Evolutionary conservation across 129 eudicot species (phyloP).

Genomic region (Lonicera japonica): DNA sequence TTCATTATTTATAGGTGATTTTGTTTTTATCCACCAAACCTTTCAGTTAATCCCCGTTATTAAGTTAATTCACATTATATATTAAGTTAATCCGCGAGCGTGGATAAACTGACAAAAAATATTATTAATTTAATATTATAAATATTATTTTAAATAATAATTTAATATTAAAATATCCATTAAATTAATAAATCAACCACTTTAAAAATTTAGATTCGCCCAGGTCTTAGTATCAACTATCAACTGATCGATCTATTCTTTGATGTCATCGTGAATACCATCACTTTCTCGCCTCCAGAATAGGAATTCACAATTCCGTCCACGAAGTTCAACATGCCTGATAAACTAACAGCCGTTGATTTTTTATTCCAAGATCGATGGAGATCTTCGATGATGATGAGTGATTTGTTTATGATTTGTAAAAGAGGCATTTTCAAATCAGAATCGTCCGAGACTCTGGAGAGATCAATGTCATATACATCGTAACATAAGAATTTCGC

Average conservation of each 20-base stretch:
- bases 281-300: constrained; percentile 27
- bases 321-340: constrained; percentile 51
- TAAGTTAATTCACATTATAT: no score
- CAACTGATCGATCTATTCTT: constrained; percentile 29
- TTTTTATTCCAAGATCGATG: constrained; percentile 1
- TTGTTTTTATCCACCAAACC: no score
- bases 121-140: no score
- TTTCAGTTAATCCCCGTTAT: no score
- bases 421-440: constrained; percentile 9
- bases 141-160: no score
- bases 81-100: no score
- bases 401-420: background rate
- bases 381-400: constrained; percentile 10
- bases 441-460: background rate
- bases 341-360: background rate
- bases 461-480: constrained; percentile 14
- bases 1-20: no score
- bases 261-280: constrained; percentile 45
- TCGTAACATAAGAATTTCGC: constrained; percentile 10
- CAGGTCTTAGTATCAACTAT: constrained; percentile 47
- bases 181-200: no score
- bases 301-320: constrained; percentile 39
- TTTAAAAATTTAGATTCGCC: no score
- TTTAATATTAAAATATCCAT: no score
- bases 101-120: no score